These are phyloP conservation scores for Dendrostoma leiphaemia DNA, from an alignment of 2,329 filamentous ascomycete genomes.

Conservation along the genomic window DNA sequence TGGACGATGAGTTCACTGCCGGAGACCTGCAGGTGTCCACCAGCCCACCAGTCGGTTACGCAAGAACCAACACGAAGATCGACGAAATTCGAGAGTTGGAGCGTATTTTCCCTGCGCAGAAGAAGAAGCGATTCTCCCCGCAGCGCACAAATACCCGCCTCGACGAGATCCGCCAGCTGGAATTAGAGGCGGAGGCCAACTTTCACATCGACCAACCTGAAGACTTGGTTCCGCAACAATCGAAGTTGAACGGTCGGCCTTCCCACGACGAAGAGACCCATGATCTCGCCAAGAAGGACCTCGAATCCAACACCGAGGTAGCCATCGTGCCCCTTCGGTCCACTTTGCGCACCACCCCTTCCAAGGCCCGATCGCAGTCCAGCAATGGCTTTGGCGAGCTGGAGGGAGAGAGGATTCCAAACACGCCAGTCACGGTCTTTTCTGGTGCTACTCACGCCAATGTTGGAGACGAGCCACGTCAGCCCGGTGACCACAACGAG, in stretches of 20 bases:
- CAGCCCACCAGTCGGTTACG: conserved; percentile 50
- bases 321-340: conserved; percentile 19
- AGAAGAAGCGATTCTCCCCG: conserved; percentile 2
- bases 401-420: conserved; percentile 33
- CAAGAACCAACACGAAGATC: conserved; percentile 33
- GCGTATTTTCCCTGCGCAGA: conserved; percentile 13
- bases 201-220: background rate
- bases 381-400: conserved; percentile 4
- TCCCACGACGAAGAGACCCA: conserved; percentile 38
- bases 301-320: conserved; percentile 28
- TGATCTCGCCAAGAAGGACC: conserved; percentile 40
- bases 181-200: conserved; percentile 11
- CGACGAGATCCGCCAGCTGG: conserved; percentile 20
- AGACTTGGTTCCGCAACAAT: background rate
- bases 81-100: conserved; percentile 34
- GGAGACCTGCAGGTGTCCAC: conserved; percentile 54
- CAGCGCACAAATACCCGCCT: conserved; percentile 16
- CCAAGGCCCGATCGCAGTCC: conserved; percentile 14
- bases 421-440: conserved; percentile 41
- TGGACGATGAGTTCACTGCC: conserved; percentile 58
- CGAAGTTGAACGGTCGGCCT: background rate
- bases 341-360: conserved; percentile 7
- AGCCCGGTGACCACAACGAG: conserved; percentile 8
- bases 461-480: conserved; percentile 9
- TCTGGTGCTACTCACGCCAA: conserved; percentile 20